These are phyloP conservation scores for Ascochyta fabae DNA, from an alignment of 2,329 filamentous ascomycete species.

Conservation along the genomic window DNA sequence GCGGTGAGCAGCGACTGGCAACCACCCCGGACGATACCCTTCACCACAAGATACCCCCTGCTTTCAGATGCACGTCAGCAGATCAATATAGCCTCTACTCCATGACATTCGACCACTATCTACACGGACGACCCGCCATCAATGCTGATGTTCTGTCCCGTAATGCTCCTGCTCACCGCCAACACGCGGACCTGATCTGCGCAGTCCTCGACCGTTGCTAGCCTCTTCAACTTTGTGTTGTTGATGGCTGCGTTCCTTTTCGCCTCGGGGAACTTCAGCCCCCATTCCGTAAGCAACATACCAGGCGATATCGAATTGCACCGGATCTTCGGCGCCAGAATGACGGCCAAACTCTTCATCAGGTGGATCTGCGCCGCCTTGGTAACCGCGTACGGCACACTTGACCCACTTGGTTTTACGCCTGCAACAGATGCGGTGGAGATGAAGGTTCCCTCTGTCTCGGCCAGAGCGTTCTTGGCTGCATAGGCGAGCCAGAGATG, in stretches of 20 bases:
- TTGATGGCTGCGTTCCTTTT: conserved; percentile 53
- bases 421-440: conserved; percentile 70
- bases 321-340: conserved; percentile 67
- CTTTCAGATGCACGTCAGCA: background rate
- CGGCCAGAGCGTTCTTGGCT: conserved; percentile 64
- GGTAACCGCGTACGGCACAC: conserved; percentile 75
- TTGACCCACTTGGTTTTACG: conserved; percentile 68
- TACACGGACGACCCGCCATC: conserved; percentile 46
- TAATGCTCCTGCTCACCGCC: conserved; percentile 45
- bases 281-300: conserved; percentile 66
- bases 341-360: conserved; percentile 68
- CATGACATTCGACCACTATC: background rate
- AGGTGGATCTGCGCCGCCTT: conserved; percentile 77
- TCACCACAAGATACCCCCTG: conserved; percentile 11
- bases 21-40: conserved; percentile 42
- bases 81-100: background rate
- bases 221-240: conserved; percentile 56
- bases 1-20: conserved; percentile 31
- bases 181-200: conserved; percentile 46
- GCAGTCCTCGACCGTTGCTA: conserved; percentile 61
- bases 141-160: conserved; percentile 48
- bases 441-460: conserved; percentile 67
- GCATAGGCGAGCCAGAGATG: conserved; percentile 61
- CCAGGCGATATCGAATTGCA: conserved; percentile 71
- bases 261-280: conserved; percentile 54